Conservation (phyloP, 2,329 filamentous ascomycete species). For the Alternaria brassicae region DNA sequence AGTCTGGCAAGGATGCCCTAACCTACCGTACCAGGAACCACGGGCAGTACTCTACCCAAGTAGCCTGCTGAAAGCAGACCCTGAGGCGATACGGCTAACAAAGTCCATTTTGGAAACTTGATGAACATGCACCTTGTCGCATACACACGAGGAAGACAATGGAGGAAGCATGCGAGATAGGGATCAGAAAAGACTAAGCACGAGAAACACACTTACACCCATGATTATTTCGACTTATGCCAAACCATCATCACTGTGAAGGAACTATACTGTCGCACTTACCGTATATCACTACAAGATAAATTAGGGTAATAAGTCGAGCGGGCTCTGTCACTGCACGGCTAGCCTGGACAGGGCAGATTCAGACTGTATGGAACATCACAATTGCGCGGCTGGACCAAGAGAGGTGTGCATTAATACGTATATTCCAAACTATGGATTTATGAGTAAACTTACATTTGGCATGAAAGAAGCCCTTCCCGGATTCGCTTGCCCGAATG, state of each 20-base stretch:
- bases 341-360: neutral
- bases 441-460: constrained; percentile 30
- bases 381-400: constrained; percentile 8
- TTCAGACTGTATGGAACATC: constrained; percentile 4
- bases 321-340: neutral
- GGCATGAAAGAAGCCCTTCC: constrained; percentile 5
- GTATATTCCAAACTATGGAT: constrained; percentile 27
- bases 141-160: neutral
- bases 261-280: neutral
- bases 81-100: neutral
- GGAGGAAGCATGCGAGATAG: neutral
- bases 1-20: neutral
- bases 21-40: neutral
- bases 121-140: neutral
- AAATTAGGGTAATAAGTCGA: neutral
- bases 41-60: neutral
- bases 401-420: constrained; percentile 23
- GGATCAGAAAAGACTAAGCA: neutral
- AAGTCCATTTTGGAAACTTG: neutral
- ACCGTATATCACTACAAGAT: neutral
- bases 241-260: neutral
- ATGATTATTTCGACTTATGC: neutral
- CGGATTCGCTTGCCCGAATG: neutral
- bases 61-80: neutral
- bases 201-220: neutral